Evolutionary conservation across 2,329 filamentous ascomycete species (phyloP).

Genomic region (Stagonosporopsis vannaccii): DNA sequence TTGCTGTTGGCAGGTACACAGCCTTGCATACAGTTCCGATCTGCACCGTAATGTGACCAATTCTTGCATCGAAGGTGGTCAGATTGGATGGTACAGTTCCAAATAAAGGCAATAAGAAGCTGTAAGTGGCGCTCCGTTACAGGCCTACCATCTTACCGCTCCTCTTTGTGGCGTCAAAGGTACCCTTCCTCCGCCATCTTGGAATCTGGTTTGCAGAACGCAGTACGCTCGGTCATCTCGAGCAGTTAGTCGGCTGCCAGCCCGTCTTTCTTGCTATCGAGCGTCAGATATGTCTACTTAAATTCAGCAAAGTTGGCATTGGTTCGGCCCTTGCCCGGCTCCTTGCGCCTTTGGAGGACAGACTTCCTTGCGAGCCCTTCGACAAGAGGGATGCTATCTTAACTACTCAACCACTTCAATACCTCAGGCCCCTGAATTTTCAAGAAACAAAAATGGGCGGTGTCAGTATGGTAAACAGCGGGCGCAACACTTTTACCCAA

Average conservation of each 20-base stretch:
- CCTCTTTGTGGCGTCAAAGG: slow-evolving; percentile 42
- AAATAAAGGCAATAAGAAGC: slow-evolving; percentile 21
- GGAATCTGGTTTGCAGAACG: slow-evolving; percentile 38
- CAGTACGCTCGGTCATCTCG: slow-evolving; percentile 40
- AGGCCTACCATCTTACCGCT: slow-evolving; percentile 42
- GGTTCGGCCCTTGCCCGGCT: slow-evolving; percentile 36
- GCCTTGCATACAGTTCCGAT: not conserved
- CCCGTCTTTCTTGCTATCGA: slow-evolving; percentile 42
- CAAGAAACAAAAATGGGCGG: slow-evolving; percentile 20
- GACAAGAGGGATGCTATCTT: slow-evolving; percentile 22
- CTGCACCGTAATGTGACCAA: slow-evolving; percentile 22
- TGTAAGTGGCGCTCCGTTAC: slow-evolving; percentile 29
- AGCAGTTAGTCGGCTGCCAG: slow-evolving; percentile 39
- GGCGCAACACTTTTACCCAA: slow-evolving; percentile 28
- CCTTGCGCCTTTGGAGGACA: slow-evolving; percentile 42
- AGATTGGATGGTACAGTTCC: slow-evolving; percentile 29
- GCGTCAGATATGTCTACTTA: slow-evolving; percentile 36
- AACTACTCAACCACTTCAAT: slow-evolving; percentile 24
- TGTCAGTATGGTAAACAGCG: slow-evolving; percentile 22
- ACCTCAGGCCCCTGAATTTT: slow-evolving; percentile 26
- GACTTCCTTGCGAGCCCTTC: slow-evolving; percentile 36
- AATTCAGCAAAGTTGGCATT: slow-evolving; percentile 34
- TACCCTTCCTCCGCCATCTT: slow-evolving; percentile 35
- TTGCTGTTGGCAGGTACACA: slow-evolving; percentile 37
- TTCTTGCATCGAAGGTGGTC: slow-evolving; percentile 34